Conservation (phyloP, 495 filamentous ascomycete genomes). For the Aspergillus sclerotiicarbonarius region DNA sequence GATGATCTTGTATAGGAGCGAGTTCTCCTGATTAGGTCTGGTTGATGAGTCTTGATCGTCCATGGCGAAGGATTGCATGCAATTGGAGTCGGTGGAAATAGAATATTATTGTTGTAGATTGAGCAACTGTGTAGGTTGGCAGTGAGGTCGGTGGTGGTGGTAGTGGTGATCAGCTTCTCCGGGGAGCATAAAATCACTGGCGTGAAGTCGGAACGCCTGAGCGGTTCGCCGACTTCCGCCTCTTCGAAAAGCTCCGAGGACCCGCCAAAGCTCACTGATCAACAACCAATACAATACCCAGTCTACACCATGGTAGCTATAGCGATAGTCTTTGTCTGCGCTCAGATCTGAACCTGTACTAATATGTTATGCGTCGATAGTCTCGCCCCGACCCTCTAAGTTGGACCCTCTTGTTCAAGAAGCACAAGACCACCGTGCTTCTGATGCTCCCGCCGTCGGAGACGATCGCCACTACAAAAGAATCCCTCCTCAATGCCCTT, state of each 20-base stretch:
- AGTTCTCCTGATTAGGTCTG: constrained; percentile 6
- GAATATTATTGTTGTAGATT: not conserved
- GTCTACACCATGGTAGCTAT: constrained; percentile 19
- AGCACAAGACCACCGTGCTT: constrained; percentile 74
- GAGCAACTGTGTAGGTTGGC: not conserved
- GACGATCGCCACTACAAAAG: constrained; percentile 58
- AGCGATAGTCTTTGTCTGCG: not conserved
- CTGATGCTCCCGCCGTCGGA: constrained; percentile 63
- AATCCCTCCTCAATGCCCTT: constrained; percentile 60
- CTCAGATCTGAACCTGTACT: not conserved
- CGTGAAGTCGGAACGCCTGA: not conserved
- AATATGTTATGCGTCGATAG: constrained; percentile 17
- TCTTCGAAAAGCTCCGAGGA: constrained; percentile 12
- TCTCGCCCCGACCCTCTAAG: constrained; percentile 37
- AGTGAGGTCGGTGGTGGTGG: not conserved
- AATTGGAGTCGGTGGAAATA: not conserved
- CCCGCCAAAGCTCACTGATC: constrained; percentile 19
- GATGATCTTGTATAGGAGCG: constrained; percentile 28
- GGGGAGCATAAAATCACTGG: not conserved
- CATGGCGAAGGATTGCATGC: constrained; percentile 22
- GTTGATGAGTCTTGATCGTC: constrained; percentile 8
- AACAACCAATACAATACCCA: constrained; percentile 2
- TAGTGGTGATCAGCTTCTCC: not conserved
- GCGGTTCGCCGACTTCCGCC: constrained; percentile 16
- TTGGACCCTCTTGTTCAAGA: constrained; percentile 74